Base-by-base conservation (phyloP, 2,329 filamentous ascomycete genomes). In the Chaetomiaceae sp. region DNA sequence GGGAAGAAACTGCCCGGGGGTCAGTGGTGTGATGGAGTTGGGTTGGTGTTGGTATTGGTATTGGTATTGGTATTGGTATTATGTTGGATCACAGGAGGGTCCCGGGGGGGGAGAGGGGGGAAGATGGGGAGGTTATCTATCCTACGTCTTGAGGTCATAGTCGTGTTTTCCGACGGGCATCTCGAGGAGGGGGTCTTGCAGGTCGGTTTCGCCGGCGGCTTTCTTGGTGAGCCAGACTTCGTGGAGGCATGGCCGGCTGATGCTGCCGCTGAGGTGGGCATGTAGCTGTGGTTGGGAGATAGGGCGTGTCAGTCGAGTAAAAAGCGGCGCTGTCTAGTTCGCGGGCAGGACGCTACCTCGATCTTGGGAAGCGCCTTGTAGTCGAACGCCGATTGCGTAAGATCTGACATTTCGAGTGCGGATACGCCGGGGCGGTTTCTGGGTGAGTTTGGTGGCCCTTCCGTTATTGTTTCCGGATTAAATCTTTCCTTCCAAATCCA, bases 1-100 rank as follows among this genome's bases (percentile, higher is more conserved):
- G 84, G 84, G 64, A 91, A 90, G 77, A 90, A 90, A 36, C 86
- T 86, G 45, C n/a, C n/a, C n/a, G n/a, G n/a, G n/a, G n/a, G n/a
- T n/a, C n/a, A n/a, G n/a, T n/a, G n/a, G n/a, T n/a, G n/a, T n/a
- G n/a, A n/a, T n/a, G n/a, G n/a, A n/a, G n/a, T n/a, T n/a, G n/a
- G n/a, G 27, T 18, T 16, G 7, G 23, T n/a, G 8, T 33, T 4
- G 32, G 10, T 30, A 11, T 47, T 18, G 13, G 10, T 23, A 6
- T 16, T 27, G 2, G 8, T 18, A 8, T 9, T 6, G 30, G 7
- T n/a, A 14, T 30, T 2, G 36, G 33, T 44, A 32, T 45, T 43
- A 18, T 21, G 14, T 34, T n/a, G n/a, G n/a, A n/a, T n/a, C n/a
- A n/a, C n/a, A n/a, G n/a, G n/a, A n/a, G n/a, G n/a, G n/a, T n/a